Percentiles rank a stretch among this genome's conserved stretches.
Evolutionary conservation across 345 rosid species (phyloP).

Genomic region (Pistacia atlantica): DNA sequence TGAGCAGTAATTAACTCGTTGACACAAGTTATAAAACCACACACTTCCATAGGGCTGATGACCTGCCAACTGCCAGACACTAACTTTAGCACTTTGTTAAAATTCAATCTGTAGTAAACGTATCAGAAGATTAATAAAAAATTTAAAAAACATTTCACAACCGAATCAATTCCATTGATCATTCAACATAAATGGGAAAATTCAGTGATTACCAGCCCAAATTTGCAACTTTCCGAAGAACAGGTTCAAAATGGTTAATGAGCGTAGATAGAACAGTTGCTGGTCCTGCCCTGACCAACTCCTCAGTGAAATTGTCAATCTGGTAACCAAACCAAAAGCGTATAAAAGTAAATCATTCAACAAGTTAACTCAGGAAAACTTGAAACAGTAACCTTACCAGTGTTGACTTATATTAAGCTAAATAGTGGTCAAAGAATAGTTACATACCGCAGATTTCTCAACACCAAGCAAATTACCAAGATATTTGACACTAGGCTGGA

Average conservation of each 20-base stretch:
- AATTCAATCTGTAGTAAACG: background rate
- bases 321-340: slow-evolving; percentile 11
- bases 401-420: slow-evolving; percentile 6
- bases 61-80: slow-evolving; percentile 46
- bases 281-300: slow-evolving; percentile 38
- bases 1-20: slow-evolving; percentile 35
- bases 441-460: slow-evolving; percentile 31
- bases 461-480: slow-evolving; percentile 45
- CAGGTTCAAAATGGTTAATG: slow-evolving; percentile 35
- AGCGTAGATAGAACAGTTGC: slow-evolving; percentile 36
- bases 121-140: background rate
- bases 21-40: slow-evolving; percentile 34
- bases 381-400: background rate
- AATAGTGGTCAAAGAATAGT: background rate
- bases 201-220: slow-evolving; percentile 38
- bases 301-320: slow-evolving; percentile 40
- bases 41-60: slow-evolving; percentile 46
- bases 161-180: background rate
- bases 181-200: background rate
- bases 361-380: background rate
- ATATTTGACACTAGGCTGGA: slow-evolving; percentile 42
- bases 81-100: slow-evolving; percentile 10
- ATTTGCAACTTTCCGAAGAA: slow-evolving; percentile 40
- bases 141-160: background rate
- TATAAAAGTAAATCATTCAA: background rate